A percentile compares a stretch with the other conserved stretches of the same genome.
These are phyloP conservation scores for Thraustochytrium striatum DNA, from an alignment of 352 stramenopile genomes.

Conservation along the genomic window DNA sequence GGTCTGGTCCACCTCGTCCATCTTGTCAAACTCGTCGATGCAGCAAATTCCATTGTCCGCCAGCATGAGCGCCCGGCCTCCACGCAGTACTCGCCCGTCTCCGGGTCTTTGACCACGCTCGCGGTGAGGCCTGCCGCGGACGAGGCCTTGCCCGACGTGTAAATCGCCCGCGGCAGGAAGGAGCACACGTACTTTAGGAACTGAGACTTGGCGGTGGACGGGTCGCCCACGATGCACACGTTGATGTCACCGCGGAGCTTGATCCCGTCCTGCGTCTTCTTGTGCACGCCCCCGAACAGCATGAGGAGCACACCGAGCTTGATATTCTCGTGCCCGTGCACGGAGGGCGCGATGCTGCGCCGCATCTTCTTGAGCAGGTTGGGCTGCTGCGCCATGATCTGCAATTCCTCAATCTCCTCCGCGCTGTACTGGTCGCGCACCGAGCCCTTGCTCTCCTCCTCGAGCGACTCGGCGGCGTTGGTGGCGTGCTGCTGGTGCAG, in stretches of 20 bases:
- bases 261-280: slow-evolving; percentile 88
- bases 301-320: slow-evolving; percentile 93
- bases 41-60: slow-evolving; percentile 96
- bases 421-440: slow-evolving; percentile 46
- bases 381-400: slow-evolving; percentile 21
- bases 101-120: slow-evolving; percentile 71
- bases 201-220: slow-evolving; percentile 79
- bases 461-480: background rate
- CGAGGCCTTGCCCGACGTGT: slow-evolving; percentile 81
- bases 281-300: slow-evolving; percentile 96
- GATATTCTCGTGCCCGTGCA: slow-evolving; percentile 90
- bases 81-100: slow-evolving; percentile 82
- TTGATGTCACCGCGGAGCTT: slow-evolving; percentile 81
- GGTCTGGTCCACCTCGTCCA: slow-evolving; percentile 74
- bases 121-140: slow-evolving; percentile 78
- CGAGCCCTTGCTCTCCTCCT: background rate
- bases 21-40: slow-evolving; percentile 96
- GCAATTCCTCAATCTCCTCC: slow-evolving; percentile 36
- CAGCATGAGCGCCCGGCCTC: slow-evolving; percentile 93
- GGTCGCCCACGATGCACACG: slow-evolving; percentile 80
- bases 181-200: slow-evolving; percentile 78
- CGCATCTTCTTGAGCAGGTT: slow-evolving; percentile 56
- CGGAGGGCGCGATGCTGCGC: slow-evolving; percentile 87
- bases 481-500: background rate
- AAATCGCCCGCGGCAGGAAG: slow-evolving; percentile 80